Evolutionary conservation across 257 asterid genomes (phyloP).

Genomic region (Orobanche coerulescens): DNA sequence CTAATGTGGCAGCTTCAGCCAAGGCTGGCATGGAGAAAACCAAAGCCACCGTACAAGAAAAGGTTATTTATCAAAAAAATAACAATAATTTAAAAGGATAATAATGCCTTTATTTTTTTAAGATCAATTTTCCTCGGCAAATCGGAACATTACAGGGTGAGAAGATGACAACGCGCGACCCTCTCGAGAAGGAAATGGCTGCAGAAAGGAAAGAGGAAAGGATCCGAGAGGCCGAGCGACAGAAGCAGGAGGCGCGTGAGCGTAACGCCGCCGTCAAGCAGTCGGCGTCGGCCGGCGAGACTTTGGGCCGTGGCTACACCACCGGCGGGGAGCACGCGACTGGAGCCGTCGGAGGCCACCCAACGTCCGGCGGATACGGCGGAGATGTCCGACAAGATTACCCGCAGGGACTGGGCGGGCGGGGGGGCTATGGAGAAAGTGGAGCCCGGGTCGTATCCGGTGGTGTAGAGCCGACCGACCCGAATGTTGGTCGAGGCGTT

Average conservation of each 20-base stretch:
- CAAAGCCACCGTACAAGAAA: conserved; percentile 38
- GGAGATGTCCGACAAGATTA: background rate
- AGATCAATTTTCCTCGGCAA: too few relatives aligned
- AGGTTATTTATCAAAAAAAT: conserved; percentile 19
- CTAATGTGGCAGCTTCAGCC: conserved; percentile 38
- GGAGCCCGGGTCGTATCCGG: background rate
- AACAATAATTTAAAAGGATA: too few relatives aligned
- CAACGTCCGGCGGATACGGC: background rate
- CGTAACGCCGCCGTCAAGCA: conserved; percentile 26
- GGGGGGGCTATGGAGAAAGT: background rate
- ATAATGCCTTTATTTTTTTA: too few relatives aligned
- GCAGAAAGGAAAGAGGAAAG: conserved; percentile 32
- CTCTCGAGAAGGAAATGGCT: conserved; percentile 35
- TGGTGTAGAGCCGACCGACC: background rate
- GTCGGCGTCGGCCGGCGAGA: background rate
- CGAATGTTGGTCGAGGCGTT: conserved; percentile 7
- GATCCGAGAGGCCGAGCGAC: conserved; percentile 26
- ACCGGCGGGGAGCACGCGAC: background rate
- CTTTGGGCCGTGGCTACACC: background rate
- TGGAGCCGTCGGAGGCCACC: background rate
- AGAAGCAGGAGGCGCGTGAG: conserved; percentile 26
- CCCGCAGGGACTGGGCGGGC: background rate
- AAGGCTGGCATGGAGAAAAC: conserved; percentile 60
- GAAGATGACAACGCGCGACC: conserved; percentile 32
- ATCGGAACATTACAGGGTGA: conserved; percentile 15